Base-by-base conservation (phyloP, 2,329 filamentous ascomycete species). In the Grosmannia penicillata region DNA sequence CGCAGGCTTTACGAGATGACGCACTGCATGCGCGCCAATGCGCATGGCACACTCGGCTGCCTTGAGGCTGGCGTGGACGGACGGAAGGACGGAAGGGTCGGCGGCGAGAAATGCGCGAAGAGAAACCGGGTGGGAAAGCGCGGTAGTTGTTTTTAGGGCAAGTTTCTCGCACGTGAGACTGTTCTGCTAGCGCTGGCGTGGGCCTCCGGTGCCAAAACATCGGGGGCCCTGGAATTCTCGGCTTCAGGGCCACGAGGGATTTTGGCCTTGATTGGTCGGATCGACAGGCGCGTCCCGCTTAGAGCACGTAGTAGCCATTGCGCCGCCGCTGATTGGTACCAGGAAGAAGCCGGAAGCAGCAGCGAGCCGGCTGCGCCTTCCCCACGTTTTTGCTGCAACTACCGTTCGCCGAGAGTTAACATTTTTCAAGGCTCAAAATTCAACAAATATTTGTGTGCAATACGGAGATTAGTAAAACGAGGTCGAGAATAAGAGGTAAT, bases 261-360 rank as follows among this genome's bases (percentile, higher is more conserved):
- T n/a, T n/a, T n/a, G n/a, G n/a, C n/a, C n/a, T n/a, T n/a, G 24
- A 25, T 11, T 25, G 26, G n/a, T 27, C 26, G n/a, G n/a, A n/a
- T n/a, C n/a, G n/a, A n/a, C n/a, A n/a, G n/a, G n/a, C n/a, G n/a
- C n/a, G n/a, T n/a, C n/a, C n/a, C n/a, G n/a, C n/a, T n/a, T n/a
- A n/a, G n/a, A n/a, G n/a, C n/a, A n/a, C n/a, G n/a, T n/a, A n/a
- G n/a, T n/a, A 22, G 25, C 37, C 34, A 39, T 39, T 13, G 21
- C 14, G 15, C 7, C 13, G 6, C 4, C 4, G 24, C 3, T 17
- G 30, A 23, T 39, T 33, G 25, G 15, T 18, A 8, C 30, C 27
- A 42, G 45, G 45, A 26, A 47, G 43, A 47, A 47, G 43, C 43
- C 45, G 45, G 45, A 47, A 45, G 27, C 22, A 10, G 36, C 11